These are phyloP conservation scores for Dendrobium huoshanense DNA, from an alignment of 106 monocot genomes.

Conservation along the genomic window DNA sequence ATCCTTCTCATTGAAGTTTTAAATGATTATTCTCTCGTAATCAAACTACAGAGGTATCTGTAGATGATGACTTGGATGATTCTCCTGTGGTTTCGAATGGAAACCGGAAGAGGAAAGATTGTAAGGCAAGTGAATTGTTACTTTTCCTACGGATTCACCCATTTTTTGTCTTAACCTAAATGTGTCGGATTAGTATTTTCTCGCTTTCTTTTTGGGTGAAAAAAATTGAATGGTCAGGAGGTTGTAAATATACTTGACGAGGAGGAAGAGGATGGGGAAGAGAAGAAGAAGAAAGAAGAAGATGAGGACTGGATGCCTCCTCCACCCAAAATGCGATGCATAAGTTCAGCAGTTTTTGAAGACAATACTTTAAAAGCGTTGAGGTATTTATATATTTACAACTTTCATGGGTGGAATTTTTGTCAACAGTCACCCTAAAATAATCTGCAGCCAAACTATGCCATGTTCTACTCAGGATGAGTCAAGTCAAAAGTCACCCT, in stretches of 20 bases:
- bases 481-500: too few species aligned
- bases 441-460: too few species aligned
- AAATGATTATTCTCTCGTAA: background rate
- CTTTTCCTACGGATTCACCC: background rate
- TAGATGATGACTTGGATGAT: conserved; percentile 24
- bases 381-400: conserved; percentile 31
- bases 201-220: background rate
- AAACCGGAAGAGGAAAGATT: conserved; percentile 19
- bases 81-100: background rate
- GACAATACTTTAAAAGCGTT: conserved; percentile 49
- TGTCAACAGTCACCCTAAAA: too few species aligned
- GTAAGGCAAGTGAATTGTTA: conserved; percentile 1
- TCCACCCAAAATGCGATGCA: conserved; percentile 22
- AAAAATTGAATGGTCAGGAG: conserved; percentile 4
- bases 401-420: background rate
- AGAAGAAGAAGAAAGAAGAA: conserved; percentile 16
- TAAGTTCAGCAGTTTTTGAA: conserved; percentile 8
- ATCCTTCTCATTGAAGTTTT: conserved; percentile 3
- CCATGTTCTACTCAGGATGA: too few species aligned
- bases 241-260: conserved; percentile 18
- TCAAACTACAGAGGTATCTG: background rate
- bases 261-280: conserved; percentile 14
- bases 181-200: background rate
- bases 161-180: background rate
- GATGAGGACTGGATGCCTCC: conserved; percentile 77